phyloP scores from a whole-genome alignment of 306 rosid genomes.

The Malus asiatica region DNA sequence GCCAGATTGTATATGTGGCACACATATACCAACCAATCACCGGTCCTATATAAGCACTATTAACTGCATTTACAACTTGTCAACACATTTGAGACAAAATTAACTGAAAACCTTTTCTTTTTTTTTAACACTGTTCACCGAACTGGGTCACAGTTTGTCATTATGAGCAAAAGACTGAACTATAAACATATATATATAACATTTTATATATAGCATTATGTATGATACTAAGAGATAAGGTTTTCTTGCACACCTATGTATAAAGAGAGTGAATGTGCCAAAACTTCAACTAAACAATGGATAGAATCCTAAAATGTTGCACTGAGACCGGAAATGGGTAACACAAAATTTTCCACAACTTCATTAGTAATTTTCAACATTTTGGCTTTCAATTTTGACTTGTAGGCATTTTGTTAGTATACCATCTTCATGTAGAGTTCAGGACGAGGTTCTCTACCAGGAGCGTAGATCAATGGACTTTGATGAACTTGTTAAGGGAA shows the following conservation, averaged over 20 bases:
- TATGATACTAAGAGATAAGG: too few relatives aligned
- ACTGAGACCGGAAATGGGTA: background rate
- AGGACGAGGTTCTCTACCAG: background rate
- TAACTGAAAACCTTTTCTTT: background rate
- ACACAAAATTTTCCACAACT: background rate
- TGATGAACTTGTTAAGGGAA: background rate
- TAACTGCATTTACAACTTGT: background rate
- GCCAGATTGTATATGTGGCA: background rate
- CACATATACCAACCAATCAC: background rate
- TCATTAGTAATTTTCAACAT: background rate
- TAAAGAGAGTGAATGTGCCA: background rate
- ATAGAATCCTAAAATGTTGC: background rate
- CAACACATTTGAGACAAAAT: background rate
- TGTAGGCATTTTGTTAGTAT: background rate
- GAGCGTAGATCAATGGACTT: background rate
- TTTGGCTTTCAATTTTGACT: background rate
- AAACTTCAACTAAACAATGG: background rate
- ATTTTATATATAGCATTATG: too few relatives aligned
- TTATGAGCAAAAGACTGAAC: background rate
- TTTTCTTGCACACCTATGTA: too few relatives aligned
- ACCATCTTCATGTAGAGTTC: background rate
- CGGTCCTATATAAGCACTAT: background rate
- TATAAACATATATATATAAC: too few relatives aligned
- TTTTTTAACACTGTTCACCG: too few relatives aligned
- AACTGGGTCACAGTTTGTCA: too few relatives aligned